phyloP scores from a whole-genome alignment of 306 rosid species.

The Cercis canadensis region DNA sequence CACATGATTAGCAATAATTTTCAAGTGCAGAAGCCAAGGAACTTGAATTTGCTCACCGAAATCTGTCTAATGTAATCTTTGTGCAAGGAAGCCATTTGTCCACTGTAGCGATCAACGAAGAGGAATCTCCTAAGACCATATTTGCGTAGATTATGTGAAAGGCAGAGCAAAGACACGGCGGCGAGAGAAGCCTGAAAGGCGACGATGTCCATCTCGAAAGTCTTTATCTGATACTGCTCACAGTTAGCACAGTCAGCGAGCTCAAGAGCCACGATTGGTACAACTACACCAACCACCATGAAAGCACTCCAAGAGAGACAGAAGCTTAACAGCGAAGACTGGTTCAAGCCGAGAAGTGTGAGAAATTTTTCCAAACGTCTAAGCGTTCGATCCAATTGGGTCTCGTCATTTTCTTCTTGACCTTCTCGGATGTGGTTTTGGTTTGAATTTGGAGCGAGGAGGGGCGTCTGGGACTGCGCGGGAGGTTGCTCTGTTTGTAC shows the following conservation, averaged over 20 bases:
- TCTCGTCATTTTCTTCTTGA: conserved; percentile 34
- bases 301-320: conserved; percentile 62
- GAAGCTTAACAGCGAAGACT: conserved; percentile 34
- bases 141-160: conserved; percentile 64
- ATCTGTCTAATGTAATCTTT: conserved; percentile 64
- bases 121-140: conserved; percentile 75
- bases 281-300: conserved; percentile 46
- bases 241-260: conserved; percentile 50
- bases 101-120: conserved; percentile 65
- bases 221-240: conserved; percentile 52
- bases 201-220: conserved; percentile 65
- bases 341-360: conserved; percentile 61
- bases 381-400: conserved; percentile 51
- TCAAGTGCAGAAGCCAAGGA: background rate
- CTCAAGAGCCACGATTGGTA: conserved; percentile 56
- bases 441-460: conserved; percentile 43
- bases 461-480: conserved; percentile 40
- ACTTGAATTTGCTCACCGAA: conserved; percentile 45
- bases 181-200: conserved; percentile 76
- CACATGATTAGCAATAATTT: no score
- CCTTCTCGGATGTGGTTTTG: background rate
- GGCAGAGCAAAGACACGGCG: conserved; percentile 74
- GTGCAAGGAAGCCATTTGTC: conserved; percentile 54
- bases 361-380: conserved; percentile 51
- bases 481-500: conserved; percentile 48